Conservation (phyloP, 2,329 filamentous ascomycete species). For the Ceratocystis colombiana region DNA sequence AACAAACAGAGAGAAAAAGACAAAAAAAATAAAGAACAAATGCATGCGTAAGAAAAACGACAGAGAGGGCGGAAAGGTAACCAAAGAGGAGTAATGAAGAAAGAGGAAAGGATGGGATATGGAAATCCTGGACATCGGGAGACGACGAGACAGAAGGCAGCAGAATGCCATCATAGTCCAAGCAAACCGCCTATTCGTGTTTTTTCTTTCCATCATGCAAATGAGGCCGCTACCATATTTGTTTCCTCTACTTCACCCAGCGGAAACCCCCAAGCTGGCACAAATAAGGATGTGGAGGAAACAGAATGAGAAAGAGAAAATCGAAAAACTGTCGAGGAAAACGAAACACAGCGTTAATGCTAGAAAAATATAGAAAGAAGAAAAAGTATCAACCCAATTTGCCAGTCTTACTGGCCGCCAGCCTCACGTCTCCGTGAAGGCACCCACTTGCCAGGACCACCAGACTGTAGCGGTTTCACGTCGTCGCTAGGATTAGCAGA, state of each 20-base stretch:
- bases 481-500: neutral
- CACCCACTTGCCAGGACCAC: slow-evolving; percentile 50
- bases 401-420: neutral
- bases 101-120: neutral
- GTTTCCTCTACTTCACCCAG: neutral
- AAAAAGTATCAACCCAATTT: slow-evolving; percentile 22
- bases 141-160: slow-evolving; percentile 17
- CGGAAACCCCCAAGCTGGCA: slow-evolving; percentile 21
- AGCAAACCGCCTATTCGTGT: too few species aligned
- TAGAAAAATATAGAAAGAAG: slow-evolving; percentile 28
- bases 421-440: slow-evolving; percentile 8
- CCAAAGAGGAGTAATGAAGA: neutral
- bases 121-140: too few species aligned
- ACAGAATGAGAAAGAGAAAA: slow-evolving; percentile 15
- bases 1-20: neutral
- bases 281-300: slow-evolving; percentile 22
- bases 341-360: slow-evolving; percentile 27
- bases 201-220: too few species aligned
- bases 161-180: slow-evolving; percentile 2
- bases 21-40: neutral
- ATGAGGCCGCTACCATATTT: neutral
- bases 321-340: slow-evolving; percentile 21
- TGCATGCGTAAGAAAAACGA: neutral
- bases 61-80: neutral
- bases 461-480: slow-evolving; percentile 43